These are phyloP conservation scores for Hyaloscypha finlandica DNA, from an alignment of 495 filamentous ascomycete species.

Conservation along the genomic window DNA sequence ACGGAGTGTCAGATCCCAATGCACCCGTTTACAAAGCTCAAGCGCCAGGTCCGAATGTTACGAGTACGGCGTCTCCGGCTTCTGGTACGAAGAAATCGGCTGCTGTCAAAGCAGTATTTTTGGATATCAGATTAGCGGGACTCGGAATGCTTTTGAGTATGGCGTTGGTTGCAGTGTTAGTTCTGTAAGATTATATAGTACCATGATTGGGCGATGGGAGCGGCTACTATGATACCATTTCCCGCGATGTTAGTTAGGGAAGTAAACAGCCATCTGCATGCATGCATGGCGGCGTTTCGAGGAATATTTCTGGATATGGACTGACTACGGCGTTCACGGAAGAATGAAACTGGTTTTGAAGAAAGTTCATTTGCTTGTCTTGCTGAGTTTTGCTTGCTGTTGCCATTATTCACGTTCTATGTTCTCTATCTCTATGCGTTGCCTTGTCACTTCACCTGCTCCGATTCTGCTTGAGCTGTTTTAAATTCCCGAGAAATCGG, in stretches of 20 bases:
- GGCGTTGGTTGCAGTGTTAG: constrained; percentile 4
- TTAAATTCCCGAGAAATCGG: too few relatives aligned
- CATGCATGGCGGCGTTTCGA: background rate
- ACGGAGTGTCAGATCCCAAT: constrained; percentile 23
- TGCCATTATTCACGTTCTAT: too few relatives aligned
- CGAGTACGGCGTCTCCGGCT: background rate
- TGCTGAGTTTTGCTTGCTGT: too few relatives aligned
- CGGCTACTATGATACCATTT: background rate
- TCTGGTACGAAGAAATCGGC: background rate
- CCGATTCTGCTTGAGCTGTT: too few relatives aligned
- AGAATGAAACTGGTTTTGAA: background rate
- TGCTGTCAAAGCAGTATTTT: background rate
- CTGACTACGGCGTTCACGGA: background rate
- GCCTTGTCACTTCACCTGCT: too few relatives aligned
- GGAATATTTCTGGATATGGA: background rate
- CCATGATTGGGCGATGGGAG: background rate
- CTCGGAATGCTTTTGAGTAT: background rate
- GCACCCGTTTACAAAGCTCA: constrained; percentile 24
- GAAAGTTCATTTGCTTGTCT: too few relatives aligned
- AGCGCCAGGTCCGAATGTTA: background rate
- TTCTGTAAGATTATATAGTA: background rate
- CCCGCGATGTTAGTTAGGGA: background rate
- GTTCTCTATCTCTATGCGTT: too few relatives aligned
- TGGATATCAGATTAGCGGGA: constrained; percentile 2
- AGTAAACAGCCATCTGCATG: background rate